A percentile compares a stretch with the other conserved stretches of the same genome.
Evolutionary conservation across 129 eudicot species (phyloP).

Genomic region (Helianthus annuus): HanXRQr2.0-SUNRISE NC_035437.2:131064506-131065005

Average conservation of each 20-base stretch:
- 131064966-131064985: conserved; percentile 96
- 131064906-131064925: conserved; percentile 6
- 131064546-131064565: too few relatives aligned
- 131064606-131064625: too few relatives aligned
- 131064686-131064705: not conserved
- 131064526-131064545: too few relatives aligned
- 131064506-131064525: too few relatives aligned
- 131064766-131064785: not conserved
- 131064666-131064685: not conserved
- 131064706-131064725: not conserved
- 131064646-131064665: conserved; percentile 4
- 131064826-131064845: not conserved
- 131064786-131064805: not conserved
- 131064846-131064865: not conserved
- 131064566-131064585: too few relatives aligned
- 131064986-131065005: conserved; percentile 97
- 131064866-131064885: not conserved
- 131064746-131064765: not conserved
- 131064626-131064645: too few relatives aligned
- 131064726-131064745: not conserved
- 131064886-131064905: not conserved
- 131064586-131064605: too few relatives aligned
- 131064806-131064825: not conserved
- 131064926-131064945: not conserved
- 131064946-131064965: conserved; percentile 69